Percentiles rank a stretch among this genome's conserved stretches.
phyloP scores from a whole-genome alignment of 2,329 filamentous ascomycete species.

The Monilinia laxa region DNA sequence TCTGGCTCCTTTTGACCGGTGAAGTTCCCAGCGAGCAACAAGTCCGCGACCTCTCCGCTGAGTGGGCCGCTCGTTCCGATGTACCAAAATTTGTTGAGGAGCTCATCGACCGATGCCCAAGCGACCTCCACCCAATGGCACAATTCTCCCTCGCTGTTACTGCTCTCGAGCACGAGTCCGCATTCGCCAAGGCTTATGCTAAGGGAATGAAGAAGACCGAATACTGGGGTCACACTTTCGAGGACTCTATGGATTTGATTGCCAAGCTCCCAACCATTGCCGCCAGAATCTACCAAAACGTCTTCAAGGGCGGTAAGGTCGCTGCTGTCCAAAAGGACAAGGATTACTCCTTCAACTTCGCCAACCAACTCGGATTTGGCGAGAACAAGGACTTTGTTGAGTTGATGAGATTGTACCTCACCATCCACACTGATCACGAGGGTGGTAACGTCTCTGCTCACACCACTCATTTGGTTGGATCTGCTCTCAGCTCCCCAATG shows the following conservation, averaged over 20 bases:
- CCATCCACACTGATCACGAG: conserved; percentile 99
- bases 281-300: conserved; percentile 98
- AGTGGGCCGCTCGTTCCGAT: conserved; percentile 97
- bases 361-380: conserved; percentile 97
- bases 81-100: conserved; percentile 98
- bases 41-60: conserved; percentile 94
- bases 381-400: conserved; percentile 96
- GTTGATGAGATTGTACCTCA: conserved; percentile 97
- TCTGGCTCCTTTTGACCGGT: conserved; percentile 98
- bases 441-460: conserved; percentile 98
- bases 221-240: conserved; percentile 99
- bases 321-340: conserved; percentile 95
- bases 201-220: conserved; percentile 99
- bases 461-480: conserved; percentile 97
- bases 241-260: conserved; percentile 99
- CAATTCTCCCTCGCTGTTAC: conserved; percentile 98
- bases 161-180: conserved; percentile 96
- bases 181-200: conserved; percentile 97
- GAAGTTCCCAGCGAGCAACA: conserved; percentile 98
- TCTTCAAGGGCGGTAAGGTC: conserved; percentile 99
- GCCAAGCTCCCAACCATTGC: conserved; percentile 99
- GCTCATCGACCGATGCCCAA: conserved; percentile 99
- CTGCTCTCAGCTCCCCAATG: conserved; percentile 94
- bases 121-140: conserved; percentile 98
- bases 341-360: conserved; percentile 99